phyloP scores from a whole-genome alignment of 495 filamentous ascomycete species.

The Aspergillus steynii region DNA sequence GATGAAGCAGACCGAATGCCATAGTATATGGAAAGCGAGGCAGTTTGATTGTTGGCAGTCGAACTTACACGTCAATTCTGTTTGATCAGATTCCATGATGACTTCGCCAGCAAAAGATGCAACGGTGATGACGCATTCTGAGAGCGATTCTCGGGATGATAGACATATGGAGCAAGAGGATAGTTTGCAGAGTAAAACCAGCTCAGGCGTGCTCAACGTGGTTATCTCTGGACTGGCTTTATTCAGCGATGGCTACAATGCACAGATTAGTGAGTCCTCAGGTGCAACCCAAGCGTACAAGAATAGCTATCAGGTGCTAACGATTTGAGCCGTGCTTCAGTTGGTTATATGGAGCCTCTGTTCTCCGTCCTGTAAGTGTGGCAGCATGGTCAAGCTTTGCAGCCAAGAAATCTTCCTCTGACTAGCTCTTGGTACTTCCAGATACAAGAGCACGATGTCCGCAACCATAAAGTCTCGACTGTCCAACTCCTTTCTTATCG shows the following conservation, averaged over 20 bases:
- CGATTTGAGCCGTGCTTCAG: constrained; percentile 3
- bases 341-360: constrained; percentile 44
- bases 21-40: background rate
- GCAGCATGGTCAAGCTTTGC: background rate
- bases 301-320: background rate
- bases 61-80: too few species aligned
- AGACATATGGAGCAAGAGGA: background rate
- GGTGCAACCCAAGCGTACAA: background rate
- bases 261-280: constrained; percentile 31
- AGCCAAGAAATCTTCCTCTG: constrained; percentile 1
- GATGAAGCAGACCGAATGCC: background rate
- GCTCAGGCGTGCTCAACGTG: constrained; percentile 31
- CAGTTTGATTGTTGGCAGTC: background rate
- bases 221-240: constrained; percentile 38
- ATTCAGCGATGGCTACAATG: constrained; percentile 47
- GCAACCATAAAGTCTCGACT: constrained; percentile 34
- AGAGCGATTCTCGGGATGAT: background rate
- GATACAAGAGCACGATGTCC: constrained; percentile 34
- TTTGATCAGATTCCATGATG: background rate
- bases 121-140: background rate
- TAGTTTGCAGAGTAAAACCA: constrained; percentile 5
- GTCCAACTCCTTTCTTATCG: constrained; percentile 35
- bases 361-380: constrained; percentile 35
- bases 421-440: constrained; percentile 14
- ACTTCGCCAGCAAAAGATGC: background rate